These are phyloP conservation scores for Pseudogymnoascus sp. DNA, from an alignment of 2,329 filamentous ascomycete species.

Conservation along the genomic window DNA sequence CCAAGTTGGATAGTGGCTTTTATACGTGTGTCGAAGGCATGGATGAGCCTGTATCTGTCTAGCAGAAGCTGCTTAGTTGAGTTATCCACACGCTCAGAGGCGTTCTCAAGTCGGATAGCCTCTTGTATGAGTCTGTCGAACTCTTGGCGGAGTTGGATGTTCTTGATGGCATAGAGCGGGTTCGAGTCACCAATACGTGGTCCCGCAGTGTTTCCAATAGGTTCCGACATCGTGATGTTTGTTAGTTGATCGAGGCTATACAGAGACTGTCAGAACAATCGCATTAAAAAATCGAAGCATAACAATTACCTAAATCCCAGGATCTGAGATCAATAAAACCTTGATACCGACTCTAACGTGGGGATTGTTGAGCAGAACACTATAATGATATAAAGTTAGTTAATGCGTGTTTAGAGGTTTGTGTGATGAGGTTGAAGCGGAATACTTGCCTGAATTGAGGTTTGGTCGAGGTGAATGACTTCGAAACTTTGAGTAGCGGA, in stretches of 20 bases:
- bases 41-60: no score
- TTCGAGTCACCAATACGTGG: no score
- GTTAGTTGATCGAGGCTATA: background rate
- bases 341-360: background rate
- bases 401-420: background rate
- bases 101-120: no score
- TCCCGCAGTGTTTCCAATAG: no score
- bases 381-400: background rate
- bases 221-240: background rate
- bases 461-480: background rate
- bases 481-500: background rate
- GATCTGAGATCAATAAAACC: background rate
- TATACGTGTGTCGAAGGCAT: no score
- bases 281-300: background rate
- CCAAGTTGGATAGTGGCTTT: no score
- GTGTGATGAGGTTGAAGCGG: background rate
- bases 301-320: background rate
- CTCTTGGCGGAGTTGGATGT: no score
- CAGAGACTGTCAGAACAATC: background rate
- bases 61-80: no score
- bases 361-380: background rate
- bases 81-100: no score
- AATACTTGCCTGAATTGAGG: background rate
- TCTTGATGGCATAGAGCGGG: no score
- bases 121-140: no score